These are phyloP conservation scores for Dothistroma pini DNA, from an alignment of 2,329 filamentous ascomycete species.

Conservation along the genomic window DNA sequence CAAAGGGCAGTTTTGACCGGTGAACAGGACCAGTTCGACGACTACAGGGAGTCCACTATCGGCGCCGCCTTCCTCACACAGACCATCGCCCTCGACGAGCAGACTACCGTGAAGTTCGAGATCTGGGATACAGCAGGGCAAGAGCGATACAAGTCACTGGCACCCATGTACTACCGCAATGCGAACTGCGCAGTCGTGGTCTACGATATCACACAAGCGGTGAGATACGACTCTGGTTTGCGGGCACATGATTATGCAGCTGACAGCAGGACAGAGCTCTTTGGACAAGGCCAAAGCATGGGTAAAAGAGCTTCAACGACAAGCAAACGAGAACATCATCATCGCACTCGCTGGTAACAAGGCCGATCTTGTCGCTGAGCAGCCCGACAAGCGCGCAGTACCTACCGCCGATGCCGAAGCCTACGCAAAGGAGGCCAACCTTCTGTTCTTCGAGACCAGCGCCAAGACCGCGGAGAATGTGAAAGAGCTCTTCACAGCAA, in stretches of 20 bases:
- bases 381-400: conserved; percentile 94
- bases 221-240: conserved; percentile 48
- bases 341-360: conserved; percentile 98
- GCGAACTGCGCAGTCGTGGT: conserved; percentile 99
- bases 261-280: conserved; percentile 63
- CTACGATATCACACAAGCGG: conserved; percentile 98
- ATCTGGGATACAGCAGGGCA: conserved; percentile 99
- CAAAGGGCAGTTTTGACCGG: conserved; percentile 2
- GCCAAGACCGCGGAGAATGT: conserved; percentile 98
- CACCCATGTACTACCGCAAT: conserved; percentile 99
- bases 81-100: conserved; percentile 96
- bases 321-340: conserved; percentile 99
- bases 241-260: conserved; percentile 13
- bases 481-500: conserved; percentile 90
- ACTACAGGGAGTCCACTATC: conserved; percentile 96
- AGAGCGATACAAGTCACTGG: conserved; percentile 97
- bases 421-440: conserved; percentile 86
- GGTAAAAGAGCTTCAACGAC: conserved; percentile 98
- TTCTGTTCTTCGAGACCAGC: conserved; percentile 98
- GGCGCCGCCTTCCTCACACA: conserved; percentile 98
- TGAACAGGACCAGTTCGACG: conserved; percentile 92
- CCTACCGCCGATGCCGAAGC: conserved; percentile 85
- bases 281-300: conserved; percentile 98
- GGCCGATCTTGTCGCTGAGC: conserved; percentile 89
- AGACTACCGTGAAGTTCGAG: conserved; percentile 98